Evolutionary conservation across 257 asterid genomes (phyloP).

Genomic region (Jacaranda mimosifolia): DNA sequence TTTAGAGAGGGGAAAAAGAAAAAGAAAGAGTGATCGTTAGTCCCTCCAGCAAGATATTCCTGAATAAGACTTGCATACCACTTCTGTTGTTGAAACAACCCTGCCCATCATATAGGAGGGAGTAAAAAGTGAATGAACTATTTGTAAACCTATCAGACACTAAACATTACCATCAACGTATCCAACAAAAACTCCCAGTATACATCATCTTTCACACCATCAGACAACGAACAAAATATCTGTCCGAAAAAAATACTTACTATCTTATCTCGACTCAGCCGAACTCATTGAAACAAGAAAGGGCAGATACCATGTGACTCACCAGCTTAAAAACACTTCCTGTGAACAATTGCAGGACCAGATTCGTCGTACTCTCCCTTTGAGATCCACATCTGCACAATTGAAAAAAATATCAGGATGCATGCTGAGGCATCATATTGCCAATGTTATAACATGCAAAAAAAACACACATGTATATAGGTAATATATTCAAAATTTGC

Average conservation of each 20-base stretch:
- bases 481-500: background rate
- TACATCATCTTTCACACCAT: background rate
- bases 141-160: background rate
- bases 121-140: background rate
- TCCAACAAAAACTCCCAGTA: background rate
- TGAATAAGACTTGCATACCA: background rate
- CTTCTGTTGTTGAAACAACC: background rate
- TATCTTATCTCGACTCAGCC: background rate
- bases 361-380: slow-evolving; percentile 68
- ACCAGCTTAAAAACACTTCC: slow-evolving; percentile 62
- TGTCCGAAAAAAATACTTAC: background rate
- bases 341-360: slow-evolving; percentile 73
- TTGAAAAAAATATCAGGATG: background rate
- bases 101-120: background rate
- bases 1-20: background rate
- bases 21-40: background rate
- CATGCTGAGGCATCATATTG: background rate
- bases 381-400: slow-evolving; percentile 69
- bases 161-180: background rate
- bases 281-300: slow-evolving; percentile 20
- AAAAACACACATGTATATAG: background rate
- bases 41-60: background rate
- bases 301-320: slow-evolving; percentile 1
- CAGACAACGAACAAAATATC: background rate
- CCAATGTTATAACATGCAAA: background rate